A percentile compares a stretch with the other conserved stretches of the same genome.
Conservation (phyloP, 2,329 filamentous ascomycete genomes). For the Neonectria faginata region DNA sequence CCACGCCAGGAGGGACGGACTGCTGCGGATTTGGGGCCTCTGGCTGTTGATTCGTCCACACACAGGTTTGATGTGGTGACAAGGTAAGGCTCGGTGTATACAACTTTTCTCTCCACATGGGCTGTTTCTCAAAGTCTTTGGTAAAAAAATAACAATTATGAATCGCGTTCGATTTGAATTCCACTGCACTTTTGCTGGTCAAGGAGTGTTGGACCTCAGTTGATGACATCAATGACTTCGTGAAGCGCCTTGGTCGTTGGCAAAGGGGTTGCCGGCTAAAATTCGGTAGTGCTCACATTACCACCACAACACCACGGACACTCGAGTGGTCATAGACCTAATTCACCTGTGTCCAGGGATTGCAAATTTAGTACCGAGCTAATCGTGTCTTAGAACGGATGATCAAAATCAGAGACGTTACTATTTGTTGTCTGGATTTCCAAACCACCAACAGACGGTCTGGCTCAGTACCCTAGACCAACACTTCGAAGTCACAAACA, state of each 20-base stretch:
- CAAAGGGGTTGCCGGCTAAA: not conserved
- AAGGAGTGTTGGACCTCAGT: not conserved
- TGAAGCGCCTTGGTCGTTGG: not conserved
- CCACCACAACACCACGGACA: not conserved
- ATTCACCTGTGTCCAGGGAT: not conserved
- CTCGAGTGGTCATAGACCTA: not conserved
- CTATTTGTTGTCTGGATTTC: not conserved
- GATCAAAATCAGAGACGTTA: not conserved
- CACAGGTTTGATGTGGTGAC: not conserved
- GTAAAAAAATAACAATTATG: too few relatives aligned
- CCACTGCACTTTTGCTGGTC: slow-evolving; percentile 1
- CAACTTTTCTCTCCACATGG: not conserved
- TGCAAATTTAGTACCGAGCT: too few relatives aligned
- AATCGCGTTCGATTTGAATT: not conserved
- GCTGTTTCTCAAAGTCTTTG: not conserved
- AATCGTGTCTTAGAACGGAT: not conserved
- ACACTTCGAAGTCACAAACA: not conserved
- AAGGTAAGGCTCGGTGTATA: not conserved
- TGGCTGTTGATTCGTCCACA: not conserved
- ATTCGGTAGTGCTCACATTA: not conserved
- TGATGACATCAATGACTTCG: not conserved
- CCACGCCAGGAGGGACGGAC: not conserved
- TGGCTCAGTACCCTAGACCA: not conserved
- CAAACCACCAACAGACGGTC: not conserved
- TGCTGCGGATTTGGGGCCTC: slow-evolving; percentile 19